These are phyloP conservation scores for Cordyceps cicadae DNA, from an alignment of 2,329 filamentous ascomycete genomes.

Conservation along the genomic window DNA sequence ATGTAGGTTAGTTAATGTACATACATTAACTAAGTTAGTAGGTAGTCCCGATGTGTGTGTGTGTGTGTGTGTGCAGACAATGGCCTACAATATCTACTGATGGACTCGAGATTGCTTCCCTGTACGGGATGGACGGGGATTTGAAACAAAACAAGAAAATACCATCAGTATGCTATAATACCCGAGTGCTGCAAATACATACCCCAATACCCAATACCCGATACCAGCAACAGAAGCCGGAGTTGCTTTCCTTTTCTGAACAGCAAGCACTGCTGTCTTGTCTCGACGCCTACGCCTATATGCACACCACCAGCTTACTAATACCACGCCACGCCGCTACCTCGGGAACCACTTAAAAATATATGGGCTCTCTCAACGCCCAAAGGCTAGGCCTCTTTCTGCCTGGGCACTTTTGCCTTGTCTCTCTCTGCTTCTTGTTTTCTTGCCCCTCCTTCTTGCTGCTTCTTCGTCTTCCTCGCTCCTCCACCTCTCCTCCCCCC, in stretches of 20 bases:
- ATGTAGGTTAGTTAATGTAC: no score
- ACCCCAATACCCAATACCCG: no score
- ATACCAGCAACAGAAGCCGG: no score
- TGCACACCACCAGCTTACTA: not conserved
- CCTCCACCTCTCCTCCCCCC: no score
- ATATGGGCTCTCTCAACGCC: not conserved
- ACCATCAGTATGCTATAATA: no score
- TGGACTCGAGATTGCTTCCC: not conserved
- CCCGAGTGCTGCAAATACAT: no score
- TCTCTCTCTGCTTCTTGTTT: not conserved
- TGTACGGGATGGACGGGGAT: not conserved
- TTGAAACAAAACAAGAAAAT: no score
- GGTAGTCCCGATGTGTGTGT: not conserved
- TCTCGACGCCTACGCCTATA: not conserved
- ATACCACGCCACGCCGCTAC: not conserved
- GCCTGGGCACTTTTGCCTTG: not conserved
- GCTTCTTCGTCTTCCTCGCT: not conserved
- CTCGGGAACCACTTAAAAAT: not conserved
- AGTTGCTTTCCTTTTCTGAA: no score
- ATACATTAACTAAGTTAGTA: no score
- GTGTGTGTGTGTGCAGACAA: no score
- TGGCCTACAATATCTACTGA: no score
- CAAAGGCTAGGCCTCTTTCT: not conserved
- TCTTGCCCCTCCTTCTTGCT: not conserved
- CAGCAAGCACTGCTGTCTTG: no score